These are phyloP conservation scores for Mariannaea elegans DNA, from an alignment of 2,329 filamentous ascomycete species.

Conservation along the genomic window DNA sequence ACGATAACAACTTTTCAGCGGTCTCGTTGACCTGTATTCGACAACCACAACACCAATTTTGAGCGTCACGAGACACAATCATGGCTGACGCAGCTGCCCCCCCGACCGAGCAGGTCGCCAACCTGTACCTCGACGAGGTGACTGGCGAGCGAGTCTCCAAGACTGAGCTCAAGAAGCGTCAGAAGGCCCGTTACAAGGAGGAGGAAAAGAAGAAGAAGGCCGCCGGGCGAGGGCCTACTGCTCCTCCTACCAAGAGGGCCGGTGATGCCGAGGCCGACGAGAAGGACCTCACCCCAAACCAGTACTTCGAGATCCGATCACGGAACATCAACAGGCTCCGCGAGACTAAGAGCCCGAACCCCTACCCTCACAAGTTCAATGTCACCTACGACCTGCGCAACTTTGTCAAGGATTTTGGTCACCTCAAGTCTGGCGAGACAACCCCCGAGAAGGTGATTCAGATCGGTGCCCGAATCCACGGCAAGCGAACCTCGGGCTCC, in stretches of 20 bases:
- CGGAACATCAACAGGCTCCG: conserved; percentile 68
- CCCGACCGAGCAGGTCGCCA: conserved; percentile 65
- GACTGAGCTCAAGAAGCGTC: conserved; percentile 91
- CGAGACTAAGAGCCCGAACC: conserved; percentile 50
- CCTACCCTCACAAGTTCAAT: conserved; percentile 90
- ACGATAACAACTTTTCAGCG: conserved; percentile 23
- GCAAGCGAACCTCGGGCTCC: conserved; percentile 80
- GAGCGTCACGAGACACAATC: conserved; percentile 34
- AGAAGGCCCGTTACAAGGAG: conserved; percentile 89
- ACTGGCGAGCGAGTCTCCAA: conserved; percentile 90
- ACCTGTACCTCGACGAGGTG: conserved; percentile 88
- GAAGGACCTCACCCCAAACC: conserved; percentile 66
- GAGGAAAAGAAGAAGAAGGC: conserved; percentile 90
- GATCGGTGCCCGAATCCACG: conserved; percentile 88
- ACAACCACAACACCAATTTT: not conserved
- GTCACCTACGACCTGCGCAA: conserved; percentile 83
- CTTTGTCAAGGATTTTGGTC: conserved; percentile 79
- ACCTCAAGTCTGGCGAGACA: conserved; percentile 88
- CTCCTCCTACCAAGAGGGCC: conserved; percentile 60
- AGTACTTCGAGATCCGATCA: conserved; percentile 96
- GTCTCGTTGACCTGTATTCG: conserved; percentile 25
- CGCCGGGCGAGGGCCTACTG: conserved; percentile 74
- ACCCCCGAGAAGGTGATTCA: conserved; percentile 78
- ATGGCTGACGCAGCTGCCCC: conserved; percentile 46
- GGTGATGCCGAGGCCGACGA: conserved; percentile 68